These are phyloP conservation scores for Nematodospora anomalae DNA, from an alignment of 1,139 yeast species.

Conservation along the genomic window DNA sequence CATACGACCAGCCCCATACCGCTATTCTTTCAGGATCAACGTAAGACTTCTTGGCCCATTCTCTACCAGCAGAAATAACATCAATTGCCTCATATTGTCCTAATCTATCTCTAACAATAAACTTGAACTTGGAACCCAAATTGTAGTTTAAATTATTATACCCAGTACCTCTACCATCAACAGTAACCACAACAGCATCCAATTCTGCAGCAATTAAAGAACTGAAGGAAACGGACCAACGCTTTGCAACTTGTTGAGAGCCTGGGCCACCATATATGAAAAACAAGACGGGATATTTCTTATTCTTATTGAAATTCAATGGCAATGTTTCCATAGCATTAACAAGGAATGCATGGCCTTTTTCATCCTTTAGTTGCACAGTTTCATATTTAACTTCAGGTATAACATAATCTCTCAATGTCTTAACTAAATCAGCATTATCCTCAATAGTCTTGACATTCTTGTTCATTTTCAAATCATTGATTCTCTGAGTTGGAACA, in stretches of 20 bases:
- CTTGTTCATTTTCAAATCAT: conserved; percentile 47
- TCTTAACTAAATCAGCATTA: conserved; percentile 43
- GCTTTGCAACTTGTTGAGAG: conserved; percentile 62
- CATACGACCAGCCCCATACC: conserved; percentile 86
- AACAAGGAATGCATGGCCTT: conserved; percentile 41
- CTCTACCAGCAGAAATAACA: conserved; percentile 66
- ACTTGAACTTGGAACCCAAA: conserved; percentile 52
- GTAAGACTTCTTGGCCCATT: conserved; percentile 54
- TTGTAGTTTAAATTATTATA: conserved; percentile 45
- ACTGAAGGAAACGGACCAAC: conserved; percentile 57
- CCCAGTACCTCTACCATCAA: conserved; percentile 85
- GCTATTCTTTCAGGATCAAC: conserved; percentile 63
- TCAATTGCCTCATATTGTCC: conserved; percentile 71
- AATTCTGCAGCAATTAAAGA: conserved; percentile 67
- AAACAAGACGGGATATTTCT: conserved; percentile 68
- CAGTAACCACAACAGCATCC: conserved; percentile 72
- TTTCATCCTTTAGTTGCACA: conserved; percentile 47
- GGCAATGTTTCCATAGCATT: conserved; percentile 68
- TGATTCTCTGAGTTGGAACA: conserved; percentile 63
- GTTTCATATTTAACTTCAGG: conserved; percentile 50
- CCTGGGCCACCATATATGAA: conserved; percentile 85
- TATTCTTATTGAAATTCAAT: conserved; percentile 51
- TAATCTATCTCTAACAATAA: conserved; percentile 61
- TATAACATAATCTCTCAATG: conserved; percentile 43
- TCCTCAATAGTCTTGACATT: conserved; percentile 46